These are phyloP conservation scores for Dittrichia graveolens DNA, from an alignment of 129 eudicot species.

Conservation along the genomic window DNA sequence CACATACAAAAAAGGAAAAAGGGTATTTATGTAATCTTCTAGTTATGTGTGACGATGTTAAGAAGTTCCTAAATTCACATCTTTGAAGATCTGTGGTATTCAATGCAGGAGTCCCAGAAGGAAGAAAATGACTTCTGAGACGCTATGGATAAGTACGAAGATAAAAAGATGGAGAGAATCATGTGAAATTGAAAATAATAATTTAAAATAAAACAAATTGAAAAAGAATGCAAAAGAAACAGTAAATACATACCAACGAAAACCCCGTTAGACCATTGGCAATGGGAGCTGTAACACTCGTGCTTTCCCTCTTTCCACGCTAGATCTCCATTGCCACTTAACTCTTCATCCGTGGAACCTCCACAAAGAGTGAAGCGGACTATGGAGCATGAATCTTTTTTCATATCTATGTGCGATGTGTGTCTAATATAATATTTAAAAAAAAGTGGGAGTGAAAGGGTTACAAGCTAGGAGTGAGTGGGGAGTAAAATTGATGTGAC, in stretches of 20 bases:
- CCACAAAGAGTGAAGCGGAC: no score
- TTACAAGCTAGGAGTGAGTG: no score
- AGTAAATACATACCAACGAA: constrained; percentile 14
- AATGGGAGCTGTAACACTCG: no score
- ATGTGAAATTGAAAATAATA: constrained; percentile 26
- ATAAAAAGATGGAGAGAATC: constrained; percentile 40
- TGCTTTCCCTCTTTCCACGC: no score
- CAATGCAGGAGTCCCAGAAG: constrained; percentile 37
- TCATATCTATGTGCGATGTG: no score
- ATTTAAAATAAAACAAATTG: background rate
- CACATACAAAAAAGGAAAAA: constrained; percentile 17
- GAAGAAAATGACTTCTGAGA: constrained; percentile 43
- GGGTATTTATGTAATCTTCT: constrained; percentile 36
- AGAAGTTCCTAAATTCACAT: constrained; percentile 34
- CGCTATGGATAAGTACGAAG: constrained; percentile 43
- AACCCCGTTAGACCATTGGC: background rate
- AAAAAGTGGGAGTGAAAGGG: no score
- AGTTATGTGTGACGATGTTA: constrained; percentile 34
- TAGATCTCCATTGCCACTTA: no score
- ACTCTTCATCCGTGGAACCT: no score
- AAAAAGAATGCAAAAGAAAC: background rate
- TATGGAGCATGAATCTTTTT: no score
- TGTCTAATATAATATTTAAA: no score
- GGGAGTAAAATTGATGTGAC: no score
- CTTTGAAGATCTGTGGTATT: constrained; percentile 47